These are phyloP conservation scores for Austroboletus sp. DNA, from an alignment of 1,284 basidiomycete genomes.

Conservation along the genomic window DNA sequence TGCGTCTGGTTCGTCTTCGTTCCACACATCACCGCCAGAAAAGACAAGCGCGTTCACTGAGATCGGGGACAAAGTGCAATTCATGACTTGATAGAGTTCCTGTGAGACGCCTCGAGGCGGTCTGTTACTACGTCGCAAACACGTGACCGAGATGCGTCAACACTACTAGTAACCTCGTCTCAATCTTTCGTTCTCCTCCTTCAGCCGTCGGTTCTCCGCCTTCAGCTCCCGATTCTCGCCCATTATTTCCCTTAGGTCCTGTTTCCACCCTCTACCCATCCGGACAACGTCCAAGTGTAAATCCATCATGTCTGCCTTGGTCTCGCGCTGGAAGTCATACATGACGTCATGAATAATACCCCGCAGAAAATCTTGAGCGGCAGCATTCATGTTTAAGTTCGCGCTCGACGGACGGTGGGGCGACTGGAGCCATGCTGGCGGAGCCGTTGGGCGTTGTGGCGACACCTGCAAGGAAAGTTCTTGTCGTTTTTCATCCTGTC, in stretches of 20 bases:
- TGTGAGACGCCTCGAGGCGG: background rate
- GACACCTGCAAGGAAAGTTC: slow-evolving; percentile 54
- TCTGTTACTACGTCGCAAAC: background rate
- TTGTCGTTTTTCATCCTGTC: slow-evolving; percentile 9
- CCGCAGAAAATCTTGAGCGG: slow-evolving; percentile 56
- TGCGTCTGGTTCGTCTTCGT: slow-evolving; percentile 15
- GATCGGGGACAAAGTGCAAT: slow-evolving; percentile 7
- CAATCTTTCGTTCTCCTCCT: slow-evolving; percentile 63
- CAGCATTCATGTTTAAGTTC: slow-evolving; percentile 29
- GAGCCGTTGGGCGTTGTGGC: slow-evolving; percentile 41
- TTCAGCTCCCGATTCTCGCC: slow-evolving; percentile 31
- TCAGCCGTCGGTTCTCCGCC: slow-evolving; percentile 36
- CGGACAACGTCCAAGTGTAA: slow-evolving; percentile 64
- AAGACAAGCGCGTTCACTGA: slow-evolving; percentile 29
- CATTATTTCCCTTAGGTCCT: slow-evolving; percentile 54
- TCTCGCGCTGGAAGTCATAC: slow-evolving; percentile 63
- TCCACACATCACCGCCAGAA: slow-evolving; percentile 27
- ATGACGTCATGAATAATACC: slow-evolving; percentile 61
- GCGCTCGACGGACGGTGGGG: slow-evolving; percentile 33
- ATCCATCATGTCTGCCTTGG: slow-evolving; percentile 58
- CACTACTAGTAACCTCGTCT: slow-evolving; percentile 38
- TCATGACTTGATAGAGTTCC: slow-evolving; percentile 10
- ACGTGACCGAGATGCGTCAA: slow-evolving; percentile 14
- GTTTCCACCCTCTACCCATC: slow-evolving; percentile 54
- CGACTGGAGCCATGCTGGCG: slow-evolving; percentile 38